Evolutionary conservation across 1,139 yeast species (phyloP), one percentile per base, ranked within the genome.

Genomic region (Zygosaccharomyces pseudobailii): DNA sequence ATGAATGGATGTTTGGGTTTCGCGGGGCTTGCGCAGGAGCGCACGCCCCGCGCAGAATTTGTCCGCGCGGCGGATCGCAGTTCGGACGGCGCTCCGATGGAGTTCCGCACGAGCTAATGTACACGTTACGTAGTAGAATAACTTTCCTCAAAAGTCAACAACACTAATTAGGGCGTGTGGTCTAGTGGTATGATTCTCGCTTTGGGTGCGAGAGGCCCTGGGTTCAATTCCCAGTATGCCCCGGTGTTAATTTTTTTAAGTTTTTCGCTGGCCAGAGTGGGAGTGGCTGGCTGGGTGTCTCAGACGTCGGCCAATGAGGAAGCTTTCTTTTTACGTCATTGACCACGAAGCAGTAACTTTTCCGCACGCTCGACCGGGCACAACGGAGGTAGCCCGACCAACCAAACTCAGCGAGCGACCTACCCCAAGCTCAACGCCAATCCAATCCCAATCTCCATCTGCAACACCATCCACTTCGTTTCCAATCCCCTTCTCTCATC

Each of bases 171-270:
- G 56, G 59, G 59, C 59, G 59, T 55, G 59, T 55, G 59, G 59
- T 55, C 59, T 55, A 55, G 59, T 55, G 59, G 59, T 55, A 55
- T 55, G 59, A 55, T 55, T 55, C 59, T 55, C 59, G 59, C 59
- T 55, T 55, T 55, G 59, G 59, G 59, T 55, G 59, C 56, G 59
- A 55, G 59, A 55, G 59, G 59, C 59, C 59, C 59, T 53, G 59
- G 59, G 59, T 55, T 55, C 59, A 55, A 55, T 55, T 55, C 59
- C 59, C 59, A 53, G 59, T 57, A 54, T 57, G 59, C 59, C 59
- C 59, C 59, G 24, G 28, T 47, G 50, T 50, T 36, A 34, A 45
- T 45, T 45, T 50, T 47, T 48, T 40, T 24, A n/a, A n/a, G 17
- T 13, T 13, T 13, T 13, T 13, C 17, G 17, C 17, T 1, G 17